Evolutionary conservation across 176 grass and related monocot species (phyloP).

Genomic region (Ensete glaucum): DNA sequence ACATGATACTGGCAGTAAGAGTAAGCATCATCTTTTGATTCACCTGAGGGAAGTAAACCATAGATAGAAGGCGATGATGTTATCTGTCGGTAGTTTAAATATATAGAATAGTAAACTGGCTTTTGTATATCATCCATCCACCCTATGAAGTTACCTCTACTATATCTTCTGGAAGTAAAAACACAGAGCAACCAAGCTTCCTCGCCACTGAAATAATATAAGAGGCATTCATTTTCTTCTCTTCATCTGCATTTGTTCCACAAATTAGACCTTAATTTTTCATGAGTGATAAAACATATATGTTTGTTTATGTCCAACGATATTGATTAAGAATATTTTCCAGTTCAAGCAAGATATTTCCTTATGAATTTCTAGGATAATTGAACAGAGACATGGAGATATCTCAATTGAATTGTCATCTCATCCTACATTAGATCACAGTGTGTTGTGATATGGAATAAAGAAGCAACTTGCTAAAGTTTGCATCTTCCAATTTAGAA

Average conservation of each 20-base stretch:
- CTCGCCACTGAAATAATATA: slow-evolving; percentile 94
- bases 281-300: neutral
- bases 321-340: neutral
- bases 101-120: neutral
- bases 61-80: slow-evolving; percentile 11
- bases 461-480: too few species aligned
- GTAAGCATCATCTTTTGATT: slow-evolving; percentile 98
- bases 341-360: neutral
- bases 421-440: too few species aligned
- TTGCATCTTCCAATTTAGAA: too few species aligned
- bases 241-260: slow-evolving; percentile 51
- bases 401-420: too few species aligned
- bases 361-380: too few species aligned
- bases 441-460: too few species aligned
- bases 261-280: neutral
- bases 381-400: too few species aligned
- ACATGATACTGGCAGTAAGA: slow-evolving; percentile 93
- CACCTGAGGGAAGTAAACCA: slow-evolving; percentile 37
- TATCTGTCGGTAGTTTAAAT: neutral
- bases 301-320: neutral
- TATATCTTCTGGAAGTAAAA: slow-evolving; percentile 94
- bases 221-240: slow-evolving; percentile 96
- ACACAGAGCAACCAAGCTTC: slow-evolving; percentile 97
- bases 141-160: slow-evolving; percentile 45
- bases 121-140: neutral